phyloP scores from a whole-genome alignment of 2,329 filamentous ascomycete genomes.

The Beauveria asiatica region DNA sequence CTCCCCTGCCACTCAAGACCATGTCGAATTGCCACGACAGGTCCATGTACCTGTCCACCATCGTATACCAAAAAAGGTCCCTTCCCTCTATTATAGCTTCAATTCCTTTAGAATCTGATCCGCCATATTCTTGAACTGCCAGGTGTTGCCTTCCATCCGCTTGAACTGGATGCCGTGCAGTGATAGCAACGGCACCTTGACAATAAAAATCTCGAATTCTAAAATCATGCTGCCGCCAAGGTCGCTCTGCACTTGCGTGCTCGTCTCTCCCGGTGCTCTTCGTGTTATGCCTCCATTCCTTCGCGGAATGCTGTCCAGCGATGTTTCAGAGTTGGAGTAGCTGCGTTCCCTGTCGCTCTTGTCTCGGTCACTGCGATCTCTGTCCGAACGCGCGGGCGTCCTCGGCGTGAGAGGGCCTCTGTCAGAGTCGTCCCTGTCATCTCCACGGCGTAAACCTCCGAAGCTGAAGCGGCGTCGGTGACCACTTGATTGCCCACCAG shows the following conservation, averaged over 20 bases:
- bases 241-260: constrained; percentile 84
- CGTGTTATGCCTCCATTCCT: constrained; percentile 43
- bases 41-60: neutral
- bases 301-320: constrained; percentile 61
- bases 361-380: constrained; percentile 18
- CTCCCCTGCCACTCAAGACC: neutral
- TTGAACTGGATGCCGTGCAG: constrained; percentile 98
- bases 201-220: constrained; percentile 92
- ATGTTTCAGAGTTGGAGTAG: constrained; percentile 81
- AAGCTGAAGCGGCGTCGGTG: constrained; percentile 80
- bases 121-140: constrained; percentile 98
- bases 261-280: constrained; percentile 73
- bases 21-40: neutral
- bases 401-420: constrained; percentile 32
- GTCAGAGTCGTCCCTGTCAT: constrained; percentile 55
- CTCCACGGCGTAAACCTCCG: constrained; percentile 51
- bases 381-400: constrained; percentile 35
- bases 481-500: constrained; percentile 41
- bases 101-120: constrained; percentile 87
- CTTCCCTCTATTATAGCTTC: constrained; percentile 48
- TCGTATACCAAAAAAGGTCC: neutral
- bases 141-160: constrained; percentile 88
- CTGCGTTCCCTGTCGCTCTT: constrained; percentile 47
- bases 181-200: constrained; percentile 89
- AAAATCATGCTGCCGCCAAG: constrained; percentile 76